Evolutionary conservation across 2,329 filamentous ascomycete species (phyloP).

Genomic region (Tolypocladium cylindrosporum): DNA sequence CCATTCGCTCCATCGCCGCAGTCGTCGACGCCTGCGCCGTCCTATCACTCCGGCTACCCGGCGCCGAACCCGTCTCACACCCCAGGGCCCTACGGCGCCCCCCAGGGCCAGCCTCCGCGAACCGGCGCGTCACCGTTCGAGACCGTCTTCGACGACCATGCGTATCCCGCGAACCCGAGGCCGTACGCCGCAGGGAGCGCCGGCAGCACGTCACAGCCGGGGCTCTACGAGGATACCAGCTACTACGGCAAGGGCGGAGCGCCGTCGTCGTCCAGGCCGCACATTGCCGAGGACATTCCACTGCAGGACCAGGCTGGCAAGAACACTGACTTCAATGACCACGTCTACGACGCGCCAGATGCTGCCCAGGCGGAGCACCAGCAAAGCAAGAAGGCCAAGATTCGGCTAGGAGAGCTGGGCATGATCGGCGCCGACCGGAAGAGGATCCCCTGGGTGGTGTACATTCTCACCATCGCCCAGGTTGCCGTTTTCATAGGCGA

Average conservation of each 20-base stretch:
- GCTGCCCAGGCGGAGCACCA: constrained; percentile 11
- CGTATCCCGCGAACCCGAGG: constrained; percentile 46
- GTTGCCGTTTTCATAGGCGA: constrained; percentile 82
- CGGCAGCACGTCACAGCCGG: constrained; percentile 26
- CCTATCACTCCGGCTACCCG: constrained; percentile 19
- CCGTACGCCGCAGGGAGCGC: constrained; percentile 22
- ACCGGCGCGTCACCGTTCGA: constrained; percentile 47
- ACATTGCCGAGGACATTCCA: constrained; percentile 44
- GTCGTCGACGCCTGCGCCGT: constrained; percentile 26
- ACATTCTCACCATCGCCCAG: constrained; percentile 66
- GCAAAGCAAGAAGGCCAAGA: constrained; percentile 29
- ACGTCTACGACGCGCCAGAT: constrained; percentile 49
- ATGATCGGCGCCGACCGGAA: constrained; percentile 47
- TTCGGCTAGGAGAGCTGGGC: constrained; percentile 48
- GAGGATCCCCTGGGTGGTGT: constrained; percentile 70
- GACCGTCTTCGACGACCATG: constrained; percentile 57
- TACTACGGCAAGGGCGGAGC: constrained; percentile 41
- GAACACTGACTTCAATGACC: constrained; percentile 38
- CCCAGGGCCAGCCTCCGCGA: constrained; percentile 23
- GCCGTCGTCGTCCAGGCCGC: constrained; percentile 22
- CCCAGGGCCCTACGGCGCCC: constrained; percentile 15
- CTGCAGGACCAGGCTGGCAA: constrained; percentile 40
- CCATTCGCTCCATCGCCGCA: constrained; percentile 30
- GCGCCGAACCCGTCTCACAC: constrained; percentile 5
- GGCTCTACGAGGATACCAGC: constrained; percentile 40